Evolutionary conservation across 441 rosid species (phyloP), one percentile per base, ranked within the genome.

Genomic region (Pelargonium australe): DNA sequence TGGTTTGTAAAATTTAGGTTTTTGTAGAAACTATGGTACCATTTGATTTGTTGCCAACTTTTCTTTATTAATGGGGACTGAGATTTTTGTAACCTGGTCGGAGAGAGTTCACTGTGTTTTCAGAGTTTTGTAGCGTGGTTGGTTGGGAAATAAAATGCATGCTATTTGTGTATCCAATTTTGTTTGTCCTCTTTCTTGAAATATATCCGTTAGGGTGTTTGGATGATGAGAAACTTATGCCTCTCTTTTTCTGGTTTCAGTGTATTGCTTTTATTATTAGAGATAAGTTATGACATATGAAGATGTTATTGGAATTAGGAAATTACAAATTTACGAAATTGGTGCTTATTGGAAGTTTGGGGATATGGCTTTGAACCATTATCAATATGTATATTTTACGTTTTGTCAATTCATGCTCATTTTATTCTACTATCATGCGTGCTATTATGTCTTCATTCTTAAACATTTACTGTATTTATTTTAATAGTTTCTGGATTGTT

Each of bases 401-500:
- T 11, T 25, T 49, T 62, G 19, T 63, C 11, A 2, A 17, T 47
- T 55, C 4, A 17, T 49, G 31, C 64, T n/a, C 23, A 55, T 31
- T 11, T 45, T 31, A 2, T 70, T 61, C 34, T 12, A 20, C 7
- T 61, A 66, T 44, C 17, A 12, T 41, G 1, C 16, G 60, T 7
- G 5, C 11, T 10, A 44, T 41, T 5, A 5, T 23, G 17, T 37
- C 16, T 68, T 44, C 45, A 11, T 44, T 68, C 4, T 62, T 6
- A n/a, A 47, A 23, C 25, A 45, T n/a, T 16, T 5, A n/a, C 17
- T 5, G 23, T 53, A 53, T 16, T 13, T 49, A 45, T 47, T 7
- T 61, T 45, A 64, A 69, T 7, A 53, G 45, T 64, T 31, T 7
- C 16, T 41, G 40, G 19, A 31, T 66, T 51, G 20, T 64, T 75